Conservation (phyloP, 2,329 filamentous ascomycete species). For the Pseudofabraea citricarpa region DNA sequence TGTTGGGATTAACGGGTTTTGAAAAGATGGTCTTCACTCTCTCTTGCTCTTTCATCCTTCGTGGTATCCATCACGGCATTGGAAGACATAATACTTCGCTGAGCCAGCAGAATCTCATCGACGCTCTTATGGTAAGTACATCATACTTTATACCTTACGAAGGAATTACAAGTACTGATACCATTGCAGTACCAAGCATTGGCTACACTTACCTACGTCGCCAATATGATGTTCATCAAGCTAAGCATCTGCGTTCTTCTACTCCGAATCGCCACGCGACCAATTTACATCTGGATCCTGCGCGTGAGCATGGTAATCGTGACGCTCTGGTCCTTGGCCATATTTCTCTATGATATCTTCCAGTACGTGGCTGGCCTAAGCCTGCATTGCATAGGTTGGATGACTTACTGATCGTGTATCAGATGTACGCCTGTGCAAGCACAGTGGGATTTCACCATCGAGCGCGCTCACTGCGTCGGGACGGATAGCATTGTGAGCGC, state of each 20-base stretch:
- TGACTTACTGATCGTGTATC: no score
- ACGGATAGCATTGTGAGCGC: conserved; percentile 5
- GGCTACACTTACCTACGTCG: conserved; percentile 12
- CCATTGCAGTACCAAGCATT: conserved; percentile 43
- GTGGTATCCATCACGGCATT: conserved; percentile 13
- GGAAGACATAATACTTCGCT: conserved; percentile 12
- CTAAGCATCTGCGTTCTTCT: conserved; percentile 36
- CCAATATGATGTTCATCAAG: conserved; percentile 16
- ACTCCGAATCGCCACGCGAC: conserved; percentile 41
- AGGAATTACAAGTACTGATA: no score
- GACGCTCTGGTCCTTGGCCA: conserved; percentile 43
- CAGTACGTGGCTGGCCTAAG: no score
- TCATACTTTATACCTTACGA: neutral
- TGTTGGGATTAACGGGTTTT: no score
- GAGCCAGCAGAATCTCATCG: conserved; percentile 2
- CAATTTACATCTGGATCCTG: conserved; percentile 43
- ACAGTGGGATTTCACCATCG: conserved; percentile 41
- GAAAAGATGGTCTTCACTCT: conserved; percentile 12
- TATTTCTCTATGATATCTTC: conserved; percentile 31
- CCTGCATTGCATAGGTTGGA: no score
- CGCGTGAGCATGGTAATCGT: conserved; percentile 40
- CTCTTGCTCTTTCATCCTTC: conserved; percentile 10
- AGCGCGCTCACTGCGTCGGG: conserved; percentile 8
- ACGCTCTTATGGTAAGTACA: conserved; percentile 11
- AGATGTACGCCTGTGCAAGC: conserved; percentile 28